Evolutionary conservation across 1,139 yeast genomes (phyloP).

Genomic region (Kurtzmaniella quercitrusa): DNA sequence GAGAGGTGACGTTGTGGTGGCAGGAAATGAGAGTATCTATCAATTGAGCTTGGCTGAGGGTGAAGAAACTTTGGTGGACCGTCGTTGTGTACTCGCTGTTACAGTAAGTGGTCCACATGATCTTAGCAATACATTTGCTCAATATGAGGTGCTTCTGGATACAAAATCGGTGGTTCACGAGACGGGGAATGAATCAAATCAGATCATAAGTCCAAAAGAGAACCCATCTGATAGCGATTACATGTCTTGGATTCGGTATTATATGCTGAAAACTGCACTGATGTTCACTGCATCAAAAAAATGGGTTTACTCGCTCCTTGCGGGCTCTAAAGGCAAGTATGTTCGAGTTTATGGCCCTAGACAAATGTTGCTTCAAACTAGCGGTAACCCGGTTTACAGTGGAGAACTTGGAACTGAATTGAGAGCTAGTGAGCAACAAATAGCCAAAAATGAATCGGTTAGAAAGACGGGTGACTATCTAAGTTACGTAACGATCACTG

Average conservation of each 20-base stretch:
- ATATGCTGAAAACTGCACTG: background rate
- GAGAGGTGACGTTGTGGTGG: constrained; percentile 55
- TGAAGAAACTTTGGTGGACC: constrained; percentile 49
- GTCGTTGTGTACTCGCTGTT: constrained; percentile 45
- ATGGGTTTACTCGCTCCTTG: constrained; percentile 18
- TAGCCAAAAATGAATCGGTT: background rate
- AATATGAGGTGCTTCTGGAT: constrained; percentile 18
- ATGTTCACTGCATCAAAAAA: constrained; percentile 20
- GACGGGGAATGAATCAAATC: no score
- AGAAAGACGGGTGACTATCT: constrained; percentile 36
- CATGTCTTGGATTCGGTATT: background rate
- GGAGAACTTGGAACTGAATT: background rate
- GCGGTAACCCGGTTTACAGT: constrained; percentile 4
- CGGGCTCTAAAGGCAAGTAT: constrained; percentile 4
- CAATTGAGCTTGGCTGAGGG: constrained; percentile 39
- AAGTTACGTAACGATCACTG: constrained; percentile 42
- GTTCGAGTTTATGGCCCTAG: constrained; percentile 55
- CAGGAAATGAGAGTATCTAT: constrained; percentile 55
- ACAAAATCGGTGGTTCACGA: no score
- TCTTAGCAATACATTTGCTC: constrained; percentile 33
- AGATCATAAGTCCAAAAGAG: background rate
- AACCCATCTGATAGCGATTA: background rate
- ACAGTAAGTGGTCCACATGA: constrained; percentile 51
- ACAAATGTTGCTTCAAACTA: constrained; percentile 46
- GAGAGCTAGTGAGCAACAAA: background rate